A percentile compares a stretch with the other conserved stretches of the same genome.
phyloP scores from a whole-genome alignment of 768 basidiomycete genomes.

The Kwoniella botswanensis region DNA sequence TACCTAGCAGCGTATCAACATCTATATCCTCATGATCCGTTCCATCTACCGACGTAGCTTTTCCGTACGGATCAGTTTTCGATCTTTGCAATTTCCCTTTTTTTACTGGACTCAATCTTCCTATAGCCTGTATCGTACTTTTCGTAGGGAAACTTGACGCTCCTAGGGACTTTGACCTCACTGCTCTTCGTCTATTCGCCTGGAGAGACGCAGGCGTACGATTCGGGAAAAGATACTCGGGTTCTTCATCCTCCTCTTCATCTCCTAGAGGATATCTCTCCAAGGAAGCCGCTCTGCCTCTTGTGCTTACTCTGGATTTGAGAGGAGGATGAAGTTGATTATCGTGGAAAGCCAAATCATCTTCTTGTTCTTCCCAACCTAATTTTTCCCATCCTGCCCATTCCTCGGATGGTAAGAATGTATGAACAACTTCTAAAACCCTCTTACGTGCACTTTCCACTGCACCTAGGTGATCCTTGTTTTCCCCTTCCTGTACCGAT shows the following conservation, averaged over 20 bases:
- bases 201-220: conserved; percentile 49
- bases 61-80: conserved; percentile 16
- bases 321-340: not conserved
- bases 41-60: conserved; percentile 1
- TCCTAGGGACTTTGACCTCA: conserved; percentile 31
- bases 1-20: not conserved
- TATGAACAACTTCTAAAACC: conserved; percentile 50
- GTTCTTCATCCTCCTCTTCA: conserved; percentile 53
- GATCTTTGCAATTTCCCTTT: conserved; percentile 15
- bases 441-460: conserved; percentile 41
- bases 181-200: conserved; percentile 31
- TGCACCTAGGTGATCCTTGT: conserved; percentile 16
- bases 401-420: conserved; percentile 54
- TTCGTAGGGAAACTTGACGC: conserved; percentile 18
- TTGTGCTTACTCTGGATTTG: not conserved
- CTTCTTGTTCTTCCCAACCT: conserved; percentile 55
- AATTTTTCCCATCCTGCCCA: conserved; percentile 57
- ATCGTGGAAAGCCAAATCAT: conserved; percentile 16
- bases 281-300: conserved; percentile 21
- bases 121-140: not conserved
- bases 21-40: conserved; percentile 5
- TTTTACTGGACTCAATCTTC: not conserved
- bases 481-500: not conserved
- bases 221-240: conserved; percentile 57
- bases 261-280: conserved; percentile 11